Evolutionary conservation across 805 yeast species (phyloP).

Genomic region (Cyberlindnera amylophila): DNA sequence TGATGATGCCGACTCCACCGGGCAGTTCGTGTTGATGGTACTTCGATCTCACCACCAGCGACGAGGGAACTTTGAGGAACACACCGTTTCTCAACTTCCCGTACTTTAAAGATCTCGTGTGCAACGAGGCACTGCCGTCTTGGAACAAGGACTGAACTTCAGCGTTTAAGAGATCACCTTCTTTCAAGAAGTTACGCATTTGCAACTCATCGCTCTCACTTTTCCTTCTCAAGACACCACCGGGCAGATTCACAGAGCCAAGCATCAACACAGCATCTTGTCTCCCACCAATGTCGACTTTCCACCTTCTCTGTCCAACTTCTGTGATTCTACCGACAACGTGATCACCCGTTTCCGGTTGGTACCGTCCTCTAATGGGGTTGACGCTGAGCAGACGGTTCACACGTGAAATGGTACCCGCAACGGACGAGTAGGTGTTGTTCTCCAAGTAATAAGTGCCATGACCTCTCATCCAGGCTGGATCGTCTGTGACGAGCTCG

Average conservation of each 20-base stretch:
- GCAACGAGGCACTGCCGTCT: slow-evolving; percentile 91
- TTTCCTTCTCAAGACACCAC: slow-evolving; percentile 92
- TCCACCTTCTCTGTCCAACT: slow-evolving; percentile 93
- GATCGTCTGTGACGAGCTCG: slow-evolving; percentile 91
- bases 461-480: slow-evolving; percentile 98
- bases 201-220: slow-evolving; percentile 94
- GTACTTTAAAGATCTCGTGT: slow-evolving; percentile 91
- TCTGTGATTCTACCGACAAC: slow-evolving; percentile 91
- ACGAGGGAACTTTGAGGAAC: slow-evolving; percentile 75
- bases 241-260: slow-evolving; percentile 95
- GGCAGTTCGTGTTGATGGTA: slow-evolving; percentile 87
- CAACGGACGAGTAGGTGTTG: slow-evolving; percentile 83
- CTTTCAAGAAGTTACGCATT: slow-evolving; percentile 91
- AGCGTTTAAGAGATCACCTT: slow-evolving; percentile 92
- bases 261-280: slow-evolving; percentile 90
- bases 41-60: slow-evolving; percentile 78
- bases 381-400: slow-evolving; percentile 81
- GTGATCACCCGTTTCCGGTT: slow-evolving; percentile 96
- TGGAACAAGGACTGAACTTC: slow-evolving; percentile 88
- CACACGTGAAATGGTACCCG: slow-evolving; percentile 84
- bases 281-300: slow-evolving; percentile 92
- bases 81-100: slow-evolving; percentile 93
- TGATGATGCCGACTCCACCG: slow-evolving; percentile 84
- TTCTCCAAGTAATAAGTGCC: slow-evolving; percentile 83
- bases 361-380: slow-evolving; percentile 82